Evolutionary conservation across 2,329 filamentous ascomycete genomes (phyloP).

Genomic region (Nothopassalora personata): DNA sequence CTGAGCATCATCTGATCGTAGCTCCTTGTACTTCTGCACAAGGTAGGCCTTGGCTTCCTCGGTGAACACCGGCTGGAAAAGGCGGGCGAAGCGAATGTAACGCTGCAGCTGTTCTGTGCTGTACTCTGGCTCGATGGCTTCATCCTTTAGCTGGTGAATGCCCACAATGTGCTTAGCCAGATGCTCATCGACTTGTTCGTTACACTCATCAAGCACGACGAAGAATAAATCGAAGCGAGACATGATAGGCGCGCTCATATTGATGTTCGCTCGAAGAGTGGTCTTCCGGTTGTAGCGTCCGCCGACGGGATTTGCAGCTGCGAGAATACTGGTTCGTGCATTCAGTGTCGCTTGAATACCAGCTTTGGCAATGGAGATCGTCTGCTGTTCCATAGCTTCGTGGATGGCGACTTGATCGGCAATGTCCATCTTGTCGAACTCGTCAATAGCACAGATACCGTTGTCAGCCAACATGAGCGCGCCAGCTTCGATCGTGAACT

Average conservation of each 20-base stretch:
- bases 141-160: conserved; percentile 88
- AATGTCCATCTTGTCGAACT: conserved; percentile 99
- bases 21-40: conserved; percentile 91
- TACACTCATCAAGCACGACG: conserved; percentile 93
- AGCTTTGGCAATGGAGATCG: conserved; percentile 96
- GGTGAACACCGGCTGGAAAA: conserved; percentile 89
- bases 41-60: conserved; percentile 78
- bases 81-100: conserved; percentile 93
- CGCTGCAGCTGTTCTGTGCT: conserved; percentile 93
- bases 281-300: conserved; percentile 97
- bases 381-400: conserved; percentile 99
- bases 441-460: conserved; percentile 95
- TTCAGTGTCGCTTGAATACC: conserved; percentile 98
- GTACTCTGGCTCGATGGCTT: conserved; percentile 86
- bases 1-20: conserved; percentile 87
- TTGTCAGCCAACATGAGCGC: conserved; percentile 96
- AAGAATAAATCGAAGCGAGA: conserved; percentile 99
- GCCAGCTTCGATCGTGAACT: conserved; percentile 97
- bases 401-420: conserved; percentile 96
- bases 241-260: conserved; percentile 99
- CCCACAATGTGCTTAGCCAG: conserved; percentile 91
- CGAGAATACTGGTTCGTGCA: conserved; percentile 88
- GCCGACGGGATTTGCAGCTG: conserved; percentile 90
- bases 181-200: conserved; percentile 83
- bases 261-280: conserved; percentile 89